A percentile compares a stretch with the other conserved stretches of the same genome.
Evolutionary conservation across 768 basidiomycete genomes (phyloP).

Genomic region (Kwoniella sp.): DNA sequence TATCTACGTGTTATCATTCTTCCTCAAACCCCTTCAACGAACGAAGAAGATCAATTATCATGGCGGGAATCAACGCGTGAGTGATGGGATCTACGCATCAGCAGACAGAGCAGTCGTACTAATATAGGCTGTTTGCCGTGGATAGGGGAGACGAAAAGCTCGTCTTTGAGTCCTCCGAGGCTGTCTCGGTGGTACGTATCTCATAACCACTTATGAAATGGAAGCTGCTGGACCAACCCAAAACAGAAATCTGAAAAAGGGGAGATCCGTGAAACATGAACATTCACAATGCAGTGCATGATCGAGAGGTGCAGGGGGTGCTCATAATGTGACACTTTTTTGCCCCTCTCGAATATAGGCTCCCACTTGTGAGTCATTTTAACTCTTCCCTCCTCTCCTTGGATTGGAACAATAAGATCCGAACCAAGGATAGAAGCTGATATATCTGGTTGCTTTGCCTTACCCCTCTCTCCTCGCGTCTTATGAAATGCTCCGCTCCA

Average conservation of each 20-base stretch:
- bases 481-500: neutral
- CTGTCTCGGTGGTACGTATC: constrained; percentile 66
- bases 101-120: too few relatives aligned
- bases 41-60: constrained; percentile 17
- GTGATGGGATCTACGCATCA: too few relatives aligned
- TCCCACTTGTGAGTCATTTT: constrained; percentile 57
- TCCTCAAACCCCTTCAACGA: neutral
- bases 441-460: neutral
- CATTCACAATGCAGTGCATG: constrained; percentile 34
- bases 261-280: neutral
- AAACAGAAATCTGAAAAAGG: neutral
- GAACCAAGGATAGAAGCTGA: constrained; percentile 24
- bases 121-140: too few relatives aligned
- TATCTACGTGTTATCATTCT: neutral
- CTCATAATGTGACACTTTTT: constrained; percentile 51
- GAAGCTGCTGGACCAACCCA: constrained; percentile 17
- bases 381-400: neutral
- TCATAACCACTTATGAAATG: constrained; percentile 1
- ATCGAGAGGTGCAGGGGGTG: constrained; percentile 53
- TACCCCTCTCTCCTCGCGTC: too few relatives aligned
- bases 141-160: constrained; percentile 87
- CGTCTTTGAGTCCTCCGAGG: constrained; percentile 74
- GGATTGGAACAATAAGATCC: too few relatives aligned
- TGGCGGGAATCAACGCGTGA: constrained; percentile 38
- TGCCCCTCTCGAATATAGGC: constrained; percentile 55